phyloP scores from a whole-genome alignment of 129 eudicot species.

The Escallonia rubra region DNA sequence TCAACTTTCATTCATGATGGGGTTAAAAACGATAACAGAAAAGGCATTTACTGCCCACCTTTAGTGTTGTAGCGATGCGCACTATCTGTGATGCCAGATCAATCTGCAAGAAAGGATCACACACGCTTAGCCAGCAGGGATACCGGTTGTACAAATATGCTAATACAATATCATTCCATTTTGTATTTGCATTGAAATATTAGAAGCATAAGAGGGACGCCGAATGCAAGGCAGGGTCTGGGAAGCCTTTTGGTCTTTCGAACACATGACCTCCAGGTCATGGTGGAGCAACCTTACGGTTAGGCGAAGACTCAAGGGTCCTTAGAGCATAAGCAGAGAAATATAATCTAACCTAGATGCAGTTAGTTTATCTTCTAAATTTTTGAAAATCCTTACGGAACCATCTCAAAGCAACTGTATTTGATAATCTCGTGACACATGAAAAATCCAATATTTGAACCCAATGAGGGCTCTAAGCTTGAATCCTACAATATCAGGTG shows the following conservation, averaged over 20 bases:
- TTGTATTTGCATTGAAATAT: not conserved
- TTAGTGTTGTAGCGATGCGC: constrained; percentile 53
- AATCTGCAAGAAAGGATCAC: constrained; percentile 50
- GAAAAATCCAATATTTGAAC: no score
- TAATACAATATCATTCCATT: no score
- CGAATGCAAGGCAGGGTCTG: not conserved
- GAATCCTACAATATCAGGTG: no score
- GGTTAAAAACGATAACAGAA: constrained; percentile 6
- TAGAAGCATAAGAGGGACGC: not conserved
- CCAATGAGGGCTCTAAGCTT: no score
- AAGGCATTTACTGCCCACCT: constrained; percentile 35
- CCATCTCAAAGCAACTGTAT: no score
- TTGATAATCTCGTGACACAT: no score
- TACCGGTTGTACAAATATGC: not conserved
- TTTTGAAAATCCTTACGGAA: no score
- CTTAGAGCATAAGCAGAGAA: no score
- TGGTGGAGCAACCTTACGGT: not conserved
- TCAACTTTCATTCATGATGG: not conserved
- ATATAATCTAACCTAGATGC: no score
- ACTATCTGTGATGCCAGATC: constrained; percentile 86
- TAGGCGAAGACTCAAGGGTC: not conserved
- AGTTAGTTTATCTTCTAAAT: no score
- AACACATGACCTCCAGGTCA: not conserved
- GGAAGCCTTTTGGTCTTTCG: not conserved
- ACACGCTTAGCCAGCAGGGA: constrained; percentile 7